Conservation (phyloP, 169 alveolate genomes). For the Ichthyophthirius multifiliis region DNA sequence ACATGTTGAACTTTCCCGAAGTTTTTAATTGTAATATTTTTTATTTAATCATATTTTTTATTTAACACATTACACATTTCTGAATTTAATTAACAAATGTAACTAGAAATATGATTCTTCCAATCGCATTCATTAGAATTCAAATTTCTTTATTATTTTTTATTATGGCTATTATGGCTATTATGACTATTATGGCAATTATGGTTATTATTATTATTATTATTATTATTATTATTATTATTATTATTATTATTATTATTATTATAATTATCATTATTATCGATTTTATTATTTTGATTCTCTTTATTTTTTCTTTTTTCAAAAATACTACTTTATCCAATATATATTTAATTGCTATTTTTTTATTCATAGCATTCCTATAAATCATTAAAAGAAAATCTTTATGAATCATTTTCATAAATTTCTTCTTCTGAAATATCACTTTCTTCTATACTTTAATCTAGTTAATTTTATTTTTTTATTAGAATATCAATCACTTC, state of each 20-base stretch:
- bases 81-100: neutral
- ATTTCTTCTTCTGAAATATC: slow-evolving; percentile 2
- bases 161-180: too few relatives aligned
- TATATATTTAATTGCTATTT: neutral
- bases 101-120: neutral
- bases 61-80: neutral
- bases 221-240: too few relatives aligned
- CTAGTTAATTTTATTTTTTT: neutral
- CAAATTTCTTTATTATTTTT: too few relatives aligned
- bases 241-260: too few relatives aligned
- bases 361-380: too few relatives aligned
- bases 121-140: neutral
- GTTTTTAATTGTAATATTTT: neutral
- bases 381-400: neutral
- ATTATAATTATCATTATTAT: too few relatives aligned
- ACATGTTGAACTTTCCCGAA: neutral
- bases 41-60: neutral
- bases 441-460: neutral
- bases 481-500: neutral
- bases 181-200: too few relatives aligned
- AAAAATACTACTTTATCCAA: neutral
- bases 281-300: neutral
- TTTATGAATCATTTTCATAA: neutral
- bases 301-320: neutral
- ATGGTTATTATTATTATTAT: too few relatives aligned